Conservation (phyloP, 768 basidiomycete genomes). For the Paxillus ammoniavirescens region DNA sequence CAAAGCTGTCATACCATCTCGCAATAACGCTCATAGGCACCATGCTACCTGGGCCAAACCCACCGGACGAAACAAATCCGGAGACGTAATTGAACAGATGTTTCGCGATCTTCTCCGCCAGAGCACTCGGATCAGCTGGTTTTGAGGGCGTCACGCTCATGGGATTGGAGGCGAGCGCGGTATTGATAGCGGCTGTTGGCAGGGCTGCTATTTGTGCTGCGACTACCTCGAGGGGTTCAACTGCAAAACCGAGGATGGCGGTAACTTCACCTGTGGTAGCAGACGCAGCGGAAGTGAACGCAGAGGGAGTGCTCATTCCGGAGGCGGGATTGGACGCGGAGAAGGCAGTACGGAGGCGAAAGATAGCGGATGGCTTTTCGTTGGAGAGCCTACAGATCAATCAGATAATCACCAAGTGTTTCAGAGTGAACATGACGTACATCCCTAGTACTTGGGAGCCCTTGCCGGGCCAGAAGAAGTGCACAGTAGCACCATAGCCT, state of each 20-base stretch:
- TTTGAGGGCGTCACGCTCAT: slow-evolving; percentile 14
- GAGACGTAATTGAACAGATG: slow-evolving; percentile 76
- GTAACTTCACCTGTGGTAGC: slow-evolving; percentile 49
- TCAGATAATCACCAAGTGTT: neutral
- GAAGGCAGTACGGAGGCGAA: slow-evolving; percentile 74
- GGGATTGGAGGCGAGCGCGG: slow-evolving; percentile 15
- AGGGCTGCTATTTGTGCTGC: slow-evolving; percentile 53
- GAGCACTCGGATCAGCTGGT: slow-evolving; percentile 43
- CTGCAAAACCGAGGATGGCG: slow-evolving; percentile 74
- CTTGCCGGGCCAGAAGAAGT: slow-evolving; percentile 84
- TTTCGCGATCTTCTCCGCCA: slow-evolving; percentile 70
- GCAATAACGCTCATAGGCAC: slow-evolving; percentile 63
- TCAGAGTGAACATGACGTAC: slow-evolving; percentile 40
- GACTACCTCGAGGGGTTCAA: slow-evolving; percentile 72
- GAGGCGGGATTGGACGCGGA: slow-evolving; percentile 29
- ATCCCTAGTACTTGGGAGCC: slow-evolving; percentile 86
- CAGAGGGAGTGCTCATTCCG: slow-evolving; percentile 30
- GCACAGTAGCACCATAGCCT: slow-evolving; percentile 81
- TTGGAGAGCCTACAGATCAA: slow-evolving; percentile 67
- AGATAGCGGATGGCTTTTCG: slow-evolving; percentile 87
- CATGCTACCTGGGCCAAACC: slow-evolving; percentile 46
- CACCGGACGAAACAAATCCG: slow-evolving; percentile 52
- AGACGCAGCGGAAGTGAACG: slow-evolving; percentile 29
- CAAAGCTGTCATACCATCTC: slow-evolving; percentile 72
- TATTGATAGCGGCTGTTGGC: slow-evolving; percentile 31